Percentiles rank a stretch among this genome's conserved stretches.
phyloP scores from a whole-genome alignment of 2,329 filamentous ascomycete genomes.

The Septoria linicola region DNA sequence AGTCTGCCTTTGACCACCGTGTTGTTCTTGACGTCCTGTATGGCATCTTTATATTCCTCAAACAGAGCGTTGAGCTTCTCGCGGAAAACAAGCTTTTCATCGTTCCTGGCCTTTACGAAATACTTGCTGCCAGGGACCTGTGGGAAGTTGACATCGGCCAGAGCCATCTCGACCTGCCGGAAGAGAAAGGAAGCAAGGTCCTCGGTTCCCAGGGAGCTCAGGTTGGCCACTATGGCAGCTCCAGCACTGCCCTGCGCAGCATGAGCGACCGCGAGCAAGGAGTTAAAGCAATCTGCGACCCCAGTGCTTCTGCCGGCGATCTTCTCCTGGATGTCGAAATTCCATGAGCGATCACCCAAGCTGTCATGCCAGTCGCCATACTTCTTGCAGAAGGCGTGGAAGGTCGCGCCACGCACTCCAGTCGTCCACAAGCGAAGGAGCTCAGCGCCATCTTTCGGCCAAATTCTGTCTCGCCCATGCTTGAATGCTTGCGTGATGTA shows the following conservation, averaged over 20 bases:
- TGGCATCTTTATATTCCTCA: not conserved
- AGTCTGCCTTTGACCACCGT: not conserved
- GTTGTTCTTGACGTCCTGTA: slow-evolving; percentile 1
- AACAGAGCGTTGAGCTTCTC: not conserved
- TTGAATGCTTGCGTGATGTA: not conserved
- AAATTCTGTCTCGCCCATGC: not conserved
- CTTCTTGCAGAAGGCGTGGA: not conserved
- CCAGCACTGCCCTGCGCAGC: not conserved
- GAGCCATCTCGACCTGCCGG: not conserved
- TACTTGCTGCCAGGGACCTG: not conserved
- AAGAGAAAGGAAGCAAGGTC: not conserved
- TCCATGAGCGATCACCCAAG: not conserved
- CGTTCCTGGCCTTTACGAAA: not conserved
- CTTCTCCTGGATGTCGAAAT: not conserved
- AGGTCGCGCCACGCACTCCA: not conserved
- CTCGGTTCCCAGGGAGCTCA: not conserved
- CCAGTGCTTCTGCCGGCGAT: not conserved
- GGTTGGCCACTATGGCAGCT: not conserved
- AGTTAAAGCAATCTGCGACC: not conserved
- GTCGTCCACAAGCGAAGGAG: not conserved
- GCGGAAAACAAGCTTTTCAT: not conserved
- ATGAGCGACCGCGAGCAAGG: not conserved
- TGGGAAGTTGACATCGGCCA: not conserved
- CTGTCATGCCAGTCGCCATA: not conserved
- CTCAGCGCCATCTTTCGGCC: not conserved